These are phyloP conservation scores for Hansenula sp. DNA, from an alignment of 1,139 yeast species.

Conservation along the genomic window DNA sequence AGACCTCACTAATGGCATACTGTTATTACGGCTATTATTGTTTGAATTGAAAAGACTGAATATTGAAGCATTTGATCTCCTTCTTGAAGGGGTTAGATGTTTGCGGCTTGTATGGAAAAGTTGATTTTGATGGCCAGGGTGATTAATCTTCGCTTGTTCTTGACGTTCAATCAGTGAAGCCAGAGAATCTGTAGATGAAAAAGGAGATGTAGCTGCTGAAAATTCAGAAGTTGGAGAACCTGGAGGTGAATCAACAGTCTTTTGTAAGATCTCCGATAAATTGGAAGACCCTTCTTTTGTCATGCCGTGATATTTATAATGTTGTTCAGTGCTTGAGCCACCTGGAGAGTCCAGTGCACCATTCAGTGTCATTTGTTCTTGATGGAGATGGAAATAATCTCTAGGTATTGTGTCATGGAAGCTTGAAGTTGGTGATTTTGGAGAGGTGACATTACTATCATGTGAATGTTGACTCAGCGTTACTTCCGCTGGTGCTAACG, in stretches of 20 bases:
- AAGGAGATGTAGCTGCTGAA: constrained; percentile 16
- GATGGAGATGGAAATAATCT: constrained; percentile 5
- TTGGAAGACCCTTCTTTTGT: constrained; percentile 10
- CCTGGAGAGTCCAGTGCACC: background rate
- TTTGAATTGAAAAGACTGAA: constrained; percentile 5
- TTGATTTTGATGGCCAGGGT: constrained; percentile 36
- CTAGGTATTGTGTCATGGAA: constrained; percentile 5
- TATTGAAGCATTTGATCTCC: constrained; percentile 14
- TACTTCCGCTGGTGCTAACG: constrained; percentile 1
- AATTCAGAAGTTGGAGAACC: constrained; percentile 7
- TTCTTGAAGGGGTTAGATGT: constrained; percentile 8
- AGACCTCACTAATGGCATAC: constrained; percentile 1
- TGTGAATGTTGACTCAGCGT: constrained; percentile 1
- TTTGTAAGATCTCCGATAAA: constrained; percentile 15
- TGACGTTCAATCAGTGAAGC: constrained; percentile 33
- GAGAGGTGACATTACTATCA: background rate
- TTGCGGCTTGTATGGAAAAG: constrained; percentile 17
- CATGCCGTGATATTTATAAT: constrained; percentile 1
- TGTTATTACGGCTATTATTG: background rate
- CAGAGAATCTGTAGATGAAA: constrained; percentile 35
- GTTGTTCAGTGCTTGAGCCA: too few relatives aligned
- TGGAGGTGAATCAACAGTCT: constrained; percentile 13
- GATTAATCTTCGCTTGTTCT: constrained; percentile 32
- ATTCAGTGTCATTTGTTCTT: background rate
- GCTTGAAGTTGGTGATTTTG: background rate